Percentiles rank a stretch among this genome's conserved stretches.
phyloP scores from a whole-genome alignment of 768 basidiomycete genomes.

The Gloeopeniophorella convolvens region DNA sequence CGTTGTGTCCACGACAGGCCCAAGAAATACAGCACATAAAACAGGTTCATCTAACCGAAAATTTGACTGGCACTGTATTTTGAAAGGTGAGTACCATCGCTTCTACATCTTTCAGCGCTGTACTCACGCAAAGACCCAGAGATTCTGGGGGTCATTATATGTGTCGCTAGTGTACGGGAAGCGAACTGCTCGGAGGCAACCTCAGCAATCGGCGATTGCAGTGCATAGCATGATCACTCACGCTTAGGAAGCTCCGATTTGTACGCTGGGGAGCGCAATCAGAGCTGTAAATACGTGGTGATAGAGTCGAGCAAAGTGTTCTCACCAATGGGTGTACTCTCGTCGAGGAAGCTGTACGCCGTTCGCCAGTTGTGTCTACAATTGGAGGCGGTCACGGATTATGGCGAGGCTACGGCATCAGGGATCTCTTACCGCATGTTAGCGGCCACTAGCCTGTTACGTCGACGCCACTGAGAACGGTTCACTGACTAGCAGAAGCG shows the following conservation, averaged over 20 bases:
- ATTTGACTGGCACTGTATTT: slow-evolving; percentile 14
- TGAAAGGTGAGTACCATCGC: neutral
- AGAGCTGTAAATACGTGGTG: neutral
- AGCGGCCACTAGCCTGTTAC: slow-evolving; percentile 10
- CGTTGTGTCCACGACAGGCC: neutral
- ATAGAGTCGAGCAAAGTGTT: neutral
- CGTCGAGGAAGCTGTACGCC: slow-evolving; percentile 10
- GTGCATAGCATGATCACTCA: slow-evolving; percentile 3
- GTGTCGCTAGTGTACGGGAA: slow-evolving; percentile 57
- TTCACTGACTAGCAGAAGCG: neutral
- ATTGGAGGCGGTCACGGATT: neutral
- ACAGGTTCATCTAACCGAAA: slow-evolving; percentile 11
- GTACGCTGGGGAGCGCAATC: slow-evolving; percentile 5
- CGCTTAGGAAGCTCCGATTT: slow-evolving; percentile 11
- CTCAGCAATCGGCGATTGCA: neutral
- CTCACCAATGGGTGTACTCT: slow-evolving; percentile 16
- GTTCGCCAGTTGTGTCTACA: slow-evolving; percentile 18
- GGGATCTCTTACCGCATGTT: slow-evolving; percentile 5
- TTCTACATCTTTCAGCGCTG: neutral
- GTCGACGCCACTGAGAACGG: slow-evolving; percentile 4
- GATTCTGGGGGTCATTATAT: slow-evolving; percentile 55
- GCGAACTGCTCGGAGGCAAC: slow-evolving; percentile 34
- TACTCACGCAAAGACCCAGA: slow-evolving; percentile 51
- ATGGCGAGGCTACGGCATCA: no score
- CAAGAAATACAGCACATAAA: neutral